These are phyloP conservation scores for Petunia axillaris DNA, from an alignment of 257 asterid genomes.

Conservation along the genomic window DNA sequence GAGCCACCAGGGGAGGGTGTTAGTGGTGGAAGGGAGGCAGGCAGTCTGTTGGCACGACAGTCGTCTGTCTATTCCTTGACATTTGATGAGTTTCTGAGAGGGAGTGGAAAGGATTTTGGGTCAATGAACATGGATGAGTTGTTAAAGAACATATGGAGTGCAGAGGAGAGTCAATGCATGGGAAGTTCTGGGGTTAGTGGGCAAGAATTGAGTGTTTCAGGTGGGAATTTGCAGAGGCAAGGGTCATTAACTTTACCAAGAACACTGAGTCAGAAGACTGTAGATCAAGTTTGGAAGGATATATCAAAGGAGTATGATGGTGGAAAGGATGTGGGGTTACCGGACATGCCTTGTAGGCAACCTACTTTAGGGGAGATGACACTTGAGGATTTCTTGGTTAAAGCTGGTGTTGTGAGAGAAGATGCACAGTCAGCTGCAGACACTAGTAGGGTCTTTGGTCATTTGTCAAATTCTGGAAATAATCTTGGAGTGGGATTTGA, in stretches of 20 bases:
- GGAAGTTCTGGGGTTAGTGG: slow-evolving; percentile 37
- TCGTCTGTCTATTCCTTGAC: slow-evolving; percentile 76
- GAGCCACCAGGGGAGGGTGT: slow-evolving; percentile 51
- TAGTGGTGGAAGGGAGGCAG: slow-evolving; percentile 44
- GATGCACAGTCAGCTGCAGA: slow-evolving; percentile 54
- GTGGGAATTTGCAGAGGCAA: slow-evolving; percentile 72
- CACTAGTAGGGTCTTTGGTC: slow-evolving; percentile 39
- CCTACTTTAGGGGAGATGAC: slow-evolving; percentile 82
- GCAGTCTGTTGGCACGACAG: slow-evolving; percentile 57
- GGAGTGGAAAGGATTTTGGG: slow-evolving; percentile 82
- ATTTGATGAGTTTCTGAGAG: slow-evolving; percentile 80
- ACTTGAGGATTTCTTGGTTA: slow-evolving; percentile 77
- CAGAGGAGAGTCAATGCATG: slow-evolving; percentile 74
- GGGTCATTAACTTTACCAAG: slow-evolving; percentile 83
- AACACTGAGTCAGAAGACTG: slow-evolving; percentile 82
- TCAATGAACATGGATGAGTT: slow-evolving; percentile 99
- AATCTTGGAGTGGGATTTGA: slow-evolving; percentile 51
- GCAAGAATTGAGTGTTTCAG: slow-evolving; percentile 31
- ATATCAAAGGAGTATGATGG: slow-evolving; percentile 53
- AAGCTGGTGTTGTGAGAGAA: slow-evolving; percentile 85
- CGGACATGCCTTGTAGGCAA: slow-evolving; percentile 60
- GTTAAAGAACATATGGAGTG: slow-evolving; percentile 84
- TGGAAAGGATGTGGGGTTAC: slow-evolving; percentile 42
- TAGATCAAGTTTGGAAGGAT: slow-evolving; percentile 89
- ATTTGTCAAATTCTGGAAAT: slow-evolving; percentile 39